These are phyloP conservation scores for Galium porrigens DNA, from an alignment of 305 asterid genomes.

Conservation along the genomic window DNA sequence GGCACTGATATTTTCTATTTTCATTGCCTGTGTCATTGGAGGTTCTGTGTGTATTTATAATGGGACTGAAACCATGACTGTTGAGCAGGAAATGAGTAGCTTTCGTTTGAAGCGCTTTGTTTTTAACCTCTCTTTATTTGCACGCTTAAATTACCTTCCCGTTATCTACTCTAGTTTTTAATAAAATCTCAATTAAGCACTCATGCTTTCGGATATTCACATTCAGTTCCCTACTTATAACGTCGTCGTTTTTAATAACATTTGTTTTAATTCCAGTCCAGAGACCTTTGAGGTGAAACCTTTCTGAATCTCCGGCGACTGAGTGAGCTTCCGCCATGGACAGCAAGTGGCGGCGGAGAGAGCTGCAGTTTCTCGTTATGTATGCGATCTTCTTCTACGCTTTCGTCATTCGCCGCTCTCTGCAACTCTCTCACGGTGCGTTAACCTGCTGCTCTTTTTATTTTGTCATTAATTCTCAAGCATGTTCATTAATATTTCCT, in stretches of 20 bases:
- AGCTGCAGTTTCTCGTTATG: conserved; percentile 48
- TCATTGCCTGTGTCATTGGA: too few relatives aligned
- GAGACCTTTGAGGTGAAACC: neutral
- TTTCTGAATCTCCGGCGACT: neutral
- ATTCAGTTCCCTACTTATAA: too few relatives aligned
- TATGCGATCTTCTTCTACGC: conserved; percentile 58
- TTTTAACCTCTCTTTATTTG: too few relatives aligned
- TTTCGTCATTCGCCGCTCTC: conserved; percentile 60
- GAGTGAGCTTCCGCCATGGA: conserved; percentile 13
- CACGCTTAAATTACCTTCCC: too few relatives aligned
- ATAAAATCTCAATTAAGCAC: too few relatives aligned
- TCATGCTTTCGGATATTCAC: too few relatives aligned
- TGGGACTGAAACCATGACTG: too few relatives aligned
- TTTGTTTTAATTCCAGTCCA: neutral
- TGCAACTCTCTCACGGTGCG: conserved; percentile 68
- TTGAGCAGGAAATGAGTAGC: too few relatives aligned
- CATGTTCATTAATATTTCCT: neutral
- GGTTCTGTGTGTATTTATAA: too few relatives aligned
- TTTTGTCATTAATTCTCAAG: neutral
- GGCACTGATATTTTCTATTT: neutral
- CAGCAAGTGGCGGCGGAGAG: conserved; percentile 49
- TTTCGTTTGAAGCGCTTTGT: too few relatives aligned
- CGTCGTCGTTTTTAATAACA: neutral
- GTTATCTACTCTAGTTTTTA: too few relatives aligned
- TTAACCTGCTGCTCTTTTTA: neutral